A percentile compares a stretch with the other conserved stretches of the same genome.
Evolutionary conservation across 805 yeast species (phyloP).

Genomic region (Saccharomyces kudriavzevii): DNA sequence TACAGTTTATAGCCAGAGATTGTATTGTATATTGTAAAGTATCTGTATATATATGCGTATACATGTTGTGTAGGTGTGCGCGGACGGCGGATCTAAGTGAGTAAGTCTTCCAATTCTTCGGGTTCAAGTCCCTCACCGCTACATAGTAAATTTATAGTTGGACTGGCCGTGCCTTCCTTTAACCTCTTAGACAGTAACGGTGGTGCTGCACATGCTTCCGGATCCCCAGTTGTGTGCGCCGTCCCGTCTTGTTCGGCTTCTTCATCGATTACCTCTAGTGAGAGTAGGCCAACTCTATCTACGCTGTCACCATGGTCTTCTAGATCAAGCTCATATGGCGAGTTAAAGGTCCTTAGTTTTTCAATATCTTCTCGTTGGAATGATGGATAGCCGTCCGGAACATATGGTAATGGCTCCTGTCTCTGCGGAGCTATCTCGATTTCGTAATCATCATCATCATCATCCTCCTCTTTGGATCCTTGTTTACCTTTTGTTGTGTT

Average conservation of each 20-base stretch:
- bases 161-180: background rate
- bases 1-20: background rate
- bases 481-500: conserved; percentile 7
- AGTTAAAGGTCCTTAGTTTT: conserved; percentile 17
- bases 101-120: conserved; percentile 20
- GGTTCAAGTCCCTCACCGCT: conserved; percentile 22
- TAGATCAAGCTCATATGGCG: conserved; percentile 13
- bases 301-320: conserved; percentile 5
- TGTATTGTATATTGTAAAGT: background rate
- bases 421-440: conserved; percentile 42
- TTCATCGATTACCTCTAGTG: conserved; percentile 10
- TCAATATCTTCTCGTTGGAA: conserved; percentile 29
- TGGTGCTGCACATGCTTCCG: conserved; percentile 5
- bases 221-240: conserved; percentile 7
- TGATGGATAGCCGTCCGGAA: conserved; percentile 40
- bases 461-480: conserved; percentile 4
- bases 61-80: background rate
- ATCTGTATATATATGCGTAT: background rate
- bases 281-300: conserved; percentile 5
- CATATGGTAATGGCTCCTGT: conserved; percentile 34
- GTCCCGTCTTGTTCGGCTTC: conserved; percentile 14
- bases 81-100: conserved; percentile 1
- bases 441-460: conserved; percentile 31
- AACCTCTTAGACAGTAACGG: background rate
- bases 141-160: conserved; percentile 15